Evolutionary conservation across 2,329 filamentous ascomycete genomes (phyloP).

Genomic region (Phoma sp.): DNA sequence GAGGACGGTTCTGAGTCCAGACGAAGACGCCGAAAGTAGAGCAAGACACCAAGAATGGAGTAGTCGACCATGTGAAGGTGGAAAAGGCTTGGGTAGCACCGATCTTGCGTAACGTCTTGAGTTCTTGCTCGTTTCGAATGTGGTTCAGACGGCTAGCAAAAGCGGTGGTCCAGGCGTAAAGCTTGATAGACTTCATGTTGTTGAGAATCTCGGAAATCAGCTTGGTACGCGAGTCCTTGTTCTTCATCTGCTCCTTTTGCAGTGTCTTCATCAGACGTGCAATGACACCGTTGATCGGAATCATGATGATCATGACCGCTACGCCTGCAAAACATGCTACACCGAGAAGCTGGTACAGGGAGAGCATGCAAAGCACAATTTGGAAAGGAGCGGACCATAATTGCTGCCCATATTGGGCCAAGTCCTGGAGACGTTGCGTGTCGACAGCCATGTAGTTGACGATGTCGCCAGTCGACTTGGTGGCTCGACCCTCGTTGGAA

Average conservation of each 20-base stretch:
- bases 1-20: conserved; percentile 76
- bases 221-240: conserved; percentile 92
- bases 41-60: conserved; percentile 96
- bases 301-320: conserved; percentile 95
- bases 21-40: conserved; percentile 96
- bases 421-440: conserved; percentile 90
- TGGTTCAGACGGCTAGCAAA: conserved; percentile 98
- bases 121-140: conserved; percentile 92
- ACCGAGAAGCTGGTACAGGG: conserved; percentile 92
- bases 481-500: conserved; percentile 88
- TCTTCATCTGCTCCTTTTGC: conserved; percentile 98
- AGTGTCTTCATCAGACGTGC: conserved; percentile 91
- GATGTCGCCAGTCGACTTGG: conserved; percentile 94
- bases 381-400: conserved; percentile 97
- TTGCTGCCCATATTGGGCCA: conserved; percentile 94
- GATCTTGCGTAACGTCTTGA: conserved; percentile 95
- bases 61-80: conserved; percentile 98
- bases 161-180: conserved; percentile 95
- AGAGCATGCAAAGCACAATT: conserved; percentile 93
- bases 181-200: conserved; percentile 99
- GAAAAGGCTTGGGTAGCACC: conserved; percentile 92
- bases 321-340: conserved; percentile 95
- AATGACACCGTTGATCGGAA: conserved; percentile 92
- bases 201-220: conserved; percentile 97
- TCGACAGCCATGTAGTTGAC: conserved; percentile 99